phyloP scores from a whole-genome alignment of 306 rosid species.

The Pachyrhizus erosus region DNA sequence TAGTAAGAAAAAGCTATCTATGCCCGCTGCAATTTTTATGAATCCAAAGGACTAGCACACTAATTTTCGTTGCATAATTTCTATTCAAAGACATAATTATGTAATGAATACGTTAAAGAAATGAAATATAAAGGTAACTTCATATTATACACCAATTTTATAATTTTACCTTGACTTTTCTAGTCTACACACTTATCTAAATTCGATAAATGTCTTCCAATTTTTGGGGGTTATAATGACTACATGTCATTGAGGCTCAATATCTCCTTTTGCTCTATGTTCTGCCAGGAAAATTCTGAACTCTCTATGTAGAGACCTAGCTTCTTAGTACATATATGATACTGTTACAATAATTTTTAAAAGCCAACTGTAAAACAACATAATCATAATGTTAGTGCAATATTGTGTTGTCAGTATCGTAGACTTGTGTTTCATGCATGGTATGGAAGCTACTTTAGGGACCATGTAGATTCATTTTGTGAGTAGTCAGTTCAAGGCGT shows the following conservation, averaged over 20 bases:
- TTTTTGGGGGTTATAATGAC: background rate
- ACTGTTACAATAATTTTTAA: background rate
- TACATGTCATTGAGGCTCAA: background rate
- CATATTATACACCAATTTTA: background rate
- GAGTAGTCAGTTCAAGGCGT: background rate
- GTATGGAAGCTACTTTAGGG: background rate
- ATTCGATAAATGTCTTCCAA: background rate
- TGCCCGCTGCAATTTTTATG: background rate
- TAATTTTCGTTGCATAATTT: background rate
- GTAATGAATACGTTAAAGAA: background rate
- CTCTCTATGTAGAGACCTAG: background rate
- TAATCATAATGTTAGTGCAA: background rate
- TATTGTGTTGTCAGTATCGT: background rate
- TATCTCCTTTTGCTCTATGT: background rate
- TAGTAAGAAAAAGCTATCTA: background rate
- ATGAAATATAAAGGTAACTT: background rate
- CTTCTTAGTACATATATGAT: background rate
- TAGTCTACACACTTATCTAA: background rate
- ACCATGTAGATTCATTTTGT: background rate
- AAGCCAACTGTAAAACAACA: background rate
- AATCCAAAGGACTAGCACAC: background rate
- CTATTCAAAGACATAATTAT: background rate
- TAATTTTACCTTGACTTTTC: background rate
- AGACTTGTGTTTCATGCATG: too few relatives aligned
- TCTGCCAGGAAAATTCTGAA: background rate